These are phyloP conservation scores for Geotrichum aggregatum DNA, from an alignment of 1,139 yeast species.

Conservation along the genomic window DNA sequence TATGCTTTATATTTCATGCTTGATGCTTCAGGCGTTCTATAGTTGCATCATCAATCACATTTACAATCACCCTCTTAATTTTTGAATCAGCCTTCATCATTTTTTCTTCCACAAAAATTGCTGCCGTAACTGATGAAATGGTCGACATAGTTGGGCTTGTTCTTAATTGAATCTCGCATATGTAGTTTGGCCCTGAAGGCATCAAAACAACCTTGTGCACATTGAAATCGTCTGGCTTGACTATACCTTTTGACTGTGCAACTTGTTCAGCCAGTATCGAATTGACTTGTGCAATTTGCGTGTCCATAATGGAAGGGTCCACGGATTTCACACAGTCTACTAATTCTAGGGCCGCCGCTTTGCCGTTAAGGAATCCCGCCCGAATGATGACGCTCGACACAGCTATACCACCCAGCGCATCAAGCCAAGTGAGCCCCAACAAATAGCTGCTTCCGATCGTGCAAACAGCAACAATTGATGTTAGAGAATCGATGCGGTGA, in stretches of 20 bases:
- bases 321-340: conserved; percentile 49
- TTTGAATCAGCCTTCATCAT: conserved; percentile 37
- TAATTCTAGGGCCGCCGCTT: conserved; percentile 66
- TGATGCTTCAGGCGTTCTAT: conserved; percentile 3
- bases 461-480: conserved; percentile 82
- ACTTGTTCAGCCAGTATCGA: conserved; percentile 7
- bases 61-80: conserved; percentile 39
- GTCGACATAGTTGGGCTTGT: conserved; percentile 7
- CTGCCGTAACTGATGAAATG: conserved; percentile 15
- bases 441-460: conserved; percentile 85
- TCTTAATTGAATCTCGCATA: conserved; percentile 22
- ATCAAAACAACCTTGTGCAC: conserved; percentile 26
- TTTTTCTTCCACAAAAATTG: conserved; percentile 34
- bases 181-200: conserved; percentile 35
- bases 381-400: conserved; percentile 76
- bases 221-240: conserved; percentile 32
- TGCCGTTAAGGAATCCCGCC: conserved; percentile 78
- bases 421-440: conserved; percentile 75
- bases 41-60: conserved; percentile 28
- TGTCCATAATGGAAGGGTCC: conserved; percentile 12
- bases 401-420: conserved; percentile 82
- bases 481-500: conserved; percentile 88
- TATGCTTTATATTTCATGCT: not conserved
- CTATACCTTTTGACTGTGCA: conserved; percentile 1
- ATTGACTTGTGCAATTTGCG: not conserved